Percentiles rank a stretch among this genome's conserved stretches.
Evolutionary conservation across 2,329 filamentous ascomycete genomes (phyloP).

Genomic region (Paradendryphiella salina): DNA sequence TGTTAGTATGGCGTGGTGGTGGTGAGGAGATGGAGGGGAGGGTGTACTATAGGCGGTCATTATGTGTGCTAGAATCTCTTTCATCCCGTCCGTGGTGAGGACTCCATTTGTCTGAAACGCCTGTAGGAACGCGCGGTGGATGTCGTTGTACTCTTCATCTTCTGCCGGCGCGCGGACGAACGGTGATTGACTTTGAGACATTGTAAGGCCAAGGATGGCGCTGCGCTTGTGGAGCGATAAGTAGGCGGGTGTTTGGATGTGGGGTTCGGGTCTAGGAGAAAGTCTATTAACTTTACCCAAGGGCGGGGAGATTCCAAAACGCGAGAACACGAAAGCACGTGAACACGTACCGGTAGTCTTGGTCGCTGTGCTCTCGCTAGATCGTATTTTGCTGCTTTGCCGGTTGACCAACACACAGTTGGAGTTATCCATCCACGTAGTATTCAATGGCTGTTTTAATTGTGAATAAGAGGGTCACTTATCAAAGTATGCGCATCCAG

Average conservation of each 20-base stretch:
- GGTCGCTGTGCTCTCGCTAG: too few species aligned
- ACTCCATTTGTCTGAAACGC: constrained; percentile 78
- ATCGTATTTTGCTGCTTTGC: too few species aligned
- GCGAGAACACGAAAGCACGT: constrained; percentile 28
- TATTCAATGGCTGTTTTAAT: background rate
- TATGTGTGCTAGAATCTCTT: constrained; percentile 74
- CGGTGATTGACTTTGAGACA: constrained; percentile 23
- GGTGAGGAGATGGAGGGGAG: background rate
- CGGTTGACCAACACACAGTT: too few species aligned
- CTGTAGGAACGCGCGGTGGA: constrained; percentile 87
- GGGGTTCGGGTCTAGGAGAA: background rate
- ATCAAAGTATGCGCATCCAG: background rate
- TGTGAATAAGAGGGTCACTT: background rate
- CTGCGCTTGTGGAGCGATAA: background rate
- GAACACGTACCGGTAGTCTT: background rate
- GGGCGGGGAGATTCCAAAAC: constrained; percentile 16
- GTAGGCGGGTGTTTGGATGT: background rate
- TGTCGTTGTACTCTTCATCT: constrained; percentile 49
- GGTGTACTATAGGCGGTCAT: constrained; percentile 61
- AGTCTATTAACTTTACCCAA: background rate
- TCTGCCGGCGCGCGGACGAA: constrained; percentile 18
- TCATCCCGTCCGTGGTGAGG: constrained; percentile 74
- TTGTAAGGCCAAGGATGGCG: background rate
- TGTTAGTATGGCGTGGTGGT: constrained; percentile 7
- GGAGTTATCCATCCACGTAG: too few species aligned